Evolutionary conservation across 2,329 filamentous ascomycete species (phyloP), one percentile per base, ranked within the genome.

Genomic region (Ophiostoma triangulosporum): DNA sequence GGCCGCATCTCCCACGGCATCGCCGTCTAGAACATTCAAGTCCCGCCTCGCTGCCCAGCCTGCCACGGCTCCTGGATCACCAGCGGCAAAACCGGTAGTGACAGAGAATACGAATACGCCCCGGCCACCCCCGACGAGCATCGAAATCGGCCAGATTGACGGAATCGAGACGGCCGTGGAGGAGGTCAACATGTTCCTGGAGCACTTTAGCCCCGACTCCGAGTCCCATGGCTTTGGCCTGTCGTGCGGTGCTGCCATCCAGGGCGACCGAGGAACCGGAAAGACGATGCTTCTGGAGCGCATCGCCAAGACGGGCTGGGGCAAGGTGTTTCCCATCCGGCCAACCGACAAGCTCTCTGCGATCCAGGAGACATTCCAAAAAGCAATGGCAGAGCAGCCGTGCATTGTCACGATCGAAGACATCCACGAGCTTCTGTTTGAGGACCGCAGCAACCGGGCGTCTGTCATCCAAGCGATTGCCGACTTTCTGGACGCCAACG

Each of bases 261-360:
- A 94, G 64, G 91, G 91, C 14, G 83, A 86, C 17, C 79, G 80
- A 57, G 90, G 91, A 11, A 94, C 87, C 0, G 91, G 91, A 24
- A 96, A 96, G 69, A 84, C 81, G 0, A 75, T 85, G 58, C 71
- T 96, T 0, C 70, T 96, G 1, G 66, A 83, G 15, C 77, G 78
- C 31, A 73, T 96, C 20, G 77, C 81, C 8, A 74, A 72, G 6
- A 78, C 81, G 0, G 76, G 75, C 55, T 95, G 88, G 86, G 80
- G 78, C 22, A 78, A 77, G 38, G 79, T 89, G 1, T 76, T 85
- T 59, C 75, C 71, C 53, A 70, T 90, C 52, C 71, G 76, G 53
- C 69, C 71, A 6, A 69, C 73, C 4, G 73, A 78, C 57, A 83
- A 81, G 62, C 66, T 77, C 3, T 62, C 77, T 0, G 73, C 76